phyloP scores from a whole-genome alignment of 2,329 filamentous ascomycete genomes.

The Huntiella bhutanensis region DNA sequence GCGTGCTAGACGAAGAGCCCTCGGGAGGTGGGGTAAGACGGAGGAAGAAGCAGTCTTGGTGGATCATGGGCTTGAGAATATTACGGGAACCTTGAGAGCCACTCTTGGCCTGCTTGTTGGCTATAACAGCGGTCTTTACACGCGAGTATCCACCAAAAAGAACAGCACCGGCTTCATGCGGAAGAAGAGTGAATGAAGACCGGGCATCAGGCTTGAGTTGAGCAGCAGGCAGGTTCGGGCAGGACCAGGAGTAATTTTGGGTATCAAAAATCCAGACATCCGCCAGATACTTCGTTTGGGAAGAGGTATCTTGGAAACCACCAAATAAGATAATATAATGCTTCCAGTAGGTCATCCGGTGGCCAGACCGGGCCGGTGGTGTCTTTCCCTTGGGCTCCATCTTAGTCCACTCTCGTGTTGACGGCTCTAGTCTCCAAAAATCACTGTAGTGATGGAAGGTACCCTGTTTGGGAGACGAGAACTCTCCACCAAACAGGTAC shows the following conservation, averaged over 20 bases:
- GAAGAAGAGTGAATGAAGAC: constrained; percentile 80
- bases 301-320: constrained; percentile 91
- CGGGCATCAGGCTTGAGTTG: constrained; percentile 77
- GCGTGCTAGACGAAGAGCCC: constrained; percentile 44
- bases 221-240: constrained; percentile 53
- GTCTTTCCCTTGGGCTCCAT: constrained; percentile 62
- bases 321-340: constrained; percentile 93
- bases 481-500: constrained; percentile 91
- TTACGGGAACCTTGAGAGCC: constrained; percentile 45
- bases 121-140: constrained; percentile 50
- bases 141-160: constrained; percentile 88
- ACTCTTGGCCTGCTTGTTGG: constrained; percentile 45
- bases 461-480: constrained; percentile 88
- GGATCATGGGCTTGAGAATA: constrained; percentile 67
- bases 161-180: constrained; percentile 76
- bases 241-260: constrained; percentile 66
- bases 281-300: constrained; percentile 80
- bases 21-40: constrained; percentile 54
- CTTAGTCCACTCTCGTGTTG: constrained; percentile 72
- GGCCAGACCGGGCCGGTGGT: constrained; percentile 73
- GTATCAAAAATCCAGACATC: constrained; percentile 97
- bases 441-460: constrained; percentile 99
- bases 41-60: constrained; percentile 90
- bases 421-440: constrained; percentile 84
- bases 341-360: constrained; percentile 93